Evolutionary conservation across 305 asterid species (phyloP), one percentile per base, ranked within the genome.

Genomic region (Vinca major): DNA sequence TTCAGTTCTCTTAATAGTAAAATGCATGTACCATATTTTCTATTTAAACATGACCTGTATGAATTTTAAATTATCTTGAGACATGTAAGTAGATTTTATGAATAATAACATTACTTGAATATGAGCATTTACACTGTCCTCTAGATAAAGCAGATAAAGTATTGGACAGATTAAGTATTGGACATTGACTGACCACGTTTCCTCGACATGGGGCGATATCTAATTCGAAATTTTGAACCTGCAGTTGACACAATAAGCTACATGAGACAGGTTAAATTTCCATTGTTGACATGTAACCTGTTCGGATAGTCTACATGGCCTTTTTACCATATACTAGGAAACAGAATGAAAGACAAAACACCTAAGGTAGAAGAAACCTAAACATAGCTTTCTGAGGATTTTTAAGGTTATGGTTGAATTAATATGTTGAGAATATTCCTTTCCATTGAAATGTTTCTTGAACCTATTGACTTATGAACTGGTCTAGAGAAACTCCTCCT

Each of bases 391-490:
- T 58, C 62, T 58, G 10, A 36, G 72, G 62, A 57, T 57, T 45
- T 39, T 14, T 20, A 45, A 41, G 16, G 41, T 11, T 57, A 47
- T 49, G 14, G 5, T 49, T 33, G 14, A 45, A 50, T 12, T 53
- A 53, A 37, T 63, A 45, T 3, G 47, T 19, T 50, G 19, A 54
- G n/a, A 19, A 26, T 20, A 12, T 33, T 20, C 41, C 26, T 45
- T 45, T 48, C 12, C n/a, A 33, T 19, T 52, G 36, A 71, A 26
- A 8, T 21, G 26, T 54, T 37, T 33, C 26, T 3, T 48, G 56
- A 47, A 67, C 68, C 12, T 8, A 41, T 62, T 66, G 69, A 21
- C 26, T 41, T 53, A 37, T 64, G 19, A 63, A 37, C 45, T 64
- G 53, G 66, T 33, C 17, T 62, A 63, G 10, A 6, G 7, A 12